phyloP scores from a whole-genome alignment of 257 asterid species.

The Lavandula angustifolia region DNA sequence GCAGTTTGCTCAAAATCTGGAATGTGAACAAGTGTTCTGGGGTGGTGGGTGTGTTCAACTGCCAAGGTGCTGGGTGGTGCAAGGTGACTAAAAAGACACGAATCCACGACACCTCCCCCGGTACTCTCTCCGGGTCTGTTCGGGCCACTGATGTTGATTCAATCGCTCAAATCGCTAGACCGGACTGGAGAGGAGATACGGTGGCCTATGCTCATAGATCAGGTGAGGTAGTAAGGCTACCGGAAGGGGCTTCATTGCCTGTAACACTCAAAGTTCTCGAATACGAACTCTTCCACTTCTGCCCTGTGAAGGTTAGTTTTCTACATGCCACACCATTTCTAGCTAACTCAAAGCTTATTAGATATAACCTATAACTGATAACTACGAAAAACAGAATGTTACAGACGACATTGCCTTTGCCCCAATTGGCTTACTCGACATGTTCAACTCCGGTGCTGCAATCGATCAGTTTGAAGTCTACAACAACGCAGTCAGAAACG shows the following conservation, averaged over 20 bases:
- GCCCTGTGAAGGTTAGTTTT: conserved; percentile 74
- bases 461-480: conserved; percentile 61
- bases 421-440: conserved; percentile 79
- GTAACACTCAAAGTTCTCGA: conserved; percentile 84
- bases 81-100: conserved; percentile 75
- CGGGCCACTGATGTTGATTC: conserved; percentile 65
- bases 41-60: conserved; percentile 89
- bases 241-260: conserved; percentile 74
- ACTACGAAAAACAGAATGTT: conserved; percentile 48
- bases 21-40: conserved; percentile 75
- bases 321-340: background rate
- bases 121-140: conserved; percentile 79
- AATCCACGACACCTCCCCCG: conserved; percentile 85
- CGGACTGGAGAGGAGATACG: conserved; percentile 79
- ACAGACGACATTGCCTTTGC: conserved; percentile 51
- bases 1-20: conserved; percentile 97
- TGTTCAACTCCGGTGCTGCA: conserved; percentile 86
- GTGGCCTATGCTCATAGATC: conserved; percentile 68
- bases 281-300: conserved; percentile 87
- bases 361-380: conserved; percentile 1
- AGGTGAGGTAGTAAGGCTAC: conserved; percentile 58
- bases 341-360: background rate
- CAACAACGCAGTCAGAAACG: conserved; percentile 32
- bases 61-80: conserved; percentile 99
- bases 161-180: conserved; percentile 67